Conservation (phyloP, 1,139 yeast species). For the Saccharomyces hybrid region DNA sequence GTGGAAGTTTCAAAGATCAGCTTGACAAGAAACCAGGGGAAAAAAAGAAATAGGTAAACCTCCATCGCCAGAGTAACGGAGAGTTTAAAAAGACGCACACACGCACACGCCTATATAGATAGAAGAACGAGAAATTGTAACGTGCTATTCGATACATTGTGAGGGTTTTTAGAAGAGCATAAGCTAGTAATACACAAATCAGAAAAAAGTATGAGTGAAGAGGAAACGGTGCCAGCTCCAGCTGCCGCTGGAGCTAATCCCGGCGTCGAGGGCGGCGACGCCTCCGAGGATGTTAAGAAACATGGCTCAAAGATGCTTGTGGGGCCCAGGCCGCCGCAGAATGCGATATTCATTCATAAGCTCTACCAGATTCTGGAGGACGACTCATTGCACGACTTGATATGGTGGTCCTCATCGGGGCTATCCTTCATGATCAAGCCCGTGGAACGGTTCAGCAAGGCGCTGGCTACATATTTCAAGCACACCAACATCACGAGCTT, state of each 20-base stretch:
- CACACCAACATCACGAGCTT: slow-evolving; percentile 77
- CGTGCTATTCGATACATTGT: neutral
- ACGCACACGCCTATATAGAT: neutral
- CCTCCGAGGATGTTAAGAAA: neutral
- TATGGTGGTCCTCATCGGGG: slow-evolving; percentile 44
- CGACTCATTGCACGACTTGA: slow-evolving; percentile 40
- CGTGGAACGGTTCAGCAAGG: slow-evolving; percentile 54
- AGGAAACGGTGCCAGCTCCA: neutral
- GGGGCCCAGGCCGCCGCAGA: slow-evolving; percentile 4
- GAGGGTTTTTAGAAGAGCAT: neutral
- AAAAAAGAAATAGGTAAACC: neutral
- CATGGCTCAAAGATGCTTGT: neutral
- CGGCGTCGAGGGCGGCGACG: neutral
- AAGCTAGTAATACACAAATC: too few relatives aligned
- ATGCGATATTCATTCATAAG: slow-evolving; percentile 57
- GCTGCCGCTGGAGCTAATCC: neutral
- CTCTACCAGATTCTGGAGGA: slow-evolving; percentile 59
- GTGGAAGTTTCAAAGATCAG: neutral
- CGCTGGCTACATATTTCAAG: slow-evolving; percentile 57
- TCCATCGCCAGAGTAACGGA: neutral
- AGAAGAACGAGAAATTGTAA: neutral
- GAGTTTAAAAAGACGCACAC: neutral
- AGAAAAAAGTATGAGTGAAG: neutral
- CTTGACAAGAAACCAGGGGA: neutral
- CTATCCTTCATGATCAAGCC: slow-evolving; percentile 40